Evolutionary conservation across 352 stramenopile genomes (phyloP).

Genomic region (Phytophthora pisi): DNA sequence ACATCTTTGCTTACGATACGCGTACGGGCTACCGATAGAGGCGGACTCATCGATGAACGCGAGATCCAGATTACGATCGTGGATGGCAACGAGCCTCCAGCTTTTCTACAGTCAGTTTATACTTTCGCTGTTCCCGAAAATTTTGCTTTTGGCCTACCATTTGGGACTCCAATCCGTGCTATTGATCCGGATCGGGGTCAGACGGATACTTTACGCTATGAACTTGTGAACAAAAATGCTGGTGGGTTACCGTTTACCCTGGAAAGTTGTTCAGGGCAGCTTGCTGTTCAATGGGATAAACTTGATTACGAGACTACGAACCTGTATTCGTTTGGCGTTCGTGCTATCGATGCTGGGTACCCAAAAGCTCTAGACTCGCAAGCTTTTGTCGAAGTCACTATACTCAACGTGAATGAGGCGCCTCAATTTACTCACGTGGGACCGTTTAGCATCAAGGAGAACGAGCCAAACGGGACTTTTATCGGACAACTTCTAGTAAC

Average conservation of each 20-base stretch:
- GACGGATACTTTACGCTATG: slow-evolving; percentile 52
- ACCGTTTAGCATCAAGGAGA: slow-evolving; percentile 47
- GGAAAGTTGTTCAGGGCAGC: slow-evolving; percentile 58
- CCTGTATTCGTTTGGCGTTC: slow-evolving; percentile 48
- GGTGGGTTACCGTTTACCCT: slow-evolving; percentile 51
- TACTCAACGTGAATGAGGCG: slow-evolving; percentile 61
- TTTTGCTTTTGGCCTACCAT: slow-evolving; percentile 29
- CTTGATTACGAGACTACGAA: slow-evolving; percentile 57
- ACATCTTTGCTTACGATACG: slow-evolving; percentile 41
- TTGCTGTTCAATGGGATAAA: slow-evolving; percentile 49
- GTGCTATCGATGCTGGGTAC: slow-evolving; percentile 51
- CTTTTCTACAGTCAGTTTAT: slow-evolving; percentile 47
- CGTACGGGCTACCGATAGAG: slow-evolving; percentile 40
- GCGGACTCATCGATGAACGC: slow-evolving; percentile 41
- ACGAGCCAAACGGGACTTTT: slow-evolving; percentile 25
- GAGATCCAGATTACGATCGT: slow-evolving; percentile 50
- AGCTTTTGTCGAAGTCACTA: slow-evolving; percentile 34
- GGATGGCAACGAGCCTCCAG: slow-evolving; percentile 61
- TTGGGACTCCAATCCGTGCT: slow-evolving; percentile 58
- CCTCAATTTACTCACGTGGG: slow-evolving; percentile 40
- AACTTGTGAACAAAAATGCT: slow-evolving; percentile 45
- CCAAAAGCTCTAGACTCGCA: slow-evolving; percentile 36
- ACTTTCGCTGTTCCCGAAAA: slow-evolving; percentile 53
- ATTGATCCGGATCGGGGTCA: slow-evolving; percentile 55
- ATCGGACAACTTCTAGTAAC: slow-evolving; percentile 47